A percentile compares a stretch with the other conserved stretches of the same genome.
These are phyloP conservation scores for Chlorophyllum brunneum DNA, from an alignment of 768 basidiomycete species.

Conservation along the genomic window DNA sequence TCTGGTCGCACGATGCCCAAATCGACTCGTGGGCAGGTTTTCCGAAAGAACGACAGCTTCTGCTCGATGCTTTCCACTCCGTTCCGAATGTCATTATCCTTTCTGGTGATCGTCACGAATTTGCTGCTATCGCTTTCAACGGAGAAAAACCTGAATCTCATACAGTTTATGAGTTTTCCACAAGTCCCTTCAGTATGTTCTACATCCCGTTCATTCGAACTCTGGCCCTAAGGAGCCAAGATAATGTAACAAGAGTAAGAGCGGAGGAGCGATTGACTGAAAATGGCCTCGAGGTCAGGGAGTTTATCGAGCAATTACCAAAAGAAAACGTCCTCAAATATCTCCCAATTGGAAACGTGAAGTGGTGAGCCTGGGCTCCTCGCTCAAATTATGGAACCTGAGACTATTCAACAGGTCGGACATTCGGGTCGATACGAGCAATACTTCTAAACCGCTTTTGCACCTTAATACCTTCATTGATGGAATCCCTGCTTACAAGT, in stretches of 20 bases:
- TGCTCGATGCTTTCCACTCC: constrained; percentile 55
- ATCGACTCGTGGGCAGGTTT: constrained; percentile 72
- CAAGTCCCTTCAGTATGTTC: constrained; percentile 69
- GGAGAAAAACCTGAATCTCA: constrained; percentile 30
- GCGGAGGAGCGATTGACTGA: constrained; percentile 25
- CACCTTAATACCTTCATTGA: constrained; percentile 58
- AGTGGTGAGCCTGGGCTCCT: constrained; percentile 42
- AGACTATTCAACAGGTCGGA: constrained; percentile 42
- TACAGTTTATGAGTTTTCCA: constrained; percentile 60
- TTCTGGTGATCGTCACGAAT: constrained; percentile 78
- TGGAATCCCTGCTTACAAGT: constrained; percentile 53
- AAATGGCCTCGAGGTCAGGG: constrained; percentile 21
- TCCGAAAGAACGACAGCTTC: constrained; percentile 49
- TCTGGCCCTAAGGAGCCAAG: constrained; percentile 40
- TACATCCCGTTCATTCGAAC: constrained; percentile 60
- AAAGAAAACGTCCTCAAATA: constrained; percentile 55
- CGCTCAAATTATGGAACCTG: background rate
- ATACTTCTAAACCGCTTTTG: constrained; percentile 46
- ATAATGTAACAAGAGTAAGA: constrained; percentile 32
- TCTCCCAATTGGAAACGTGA: constrained; percentile 60
- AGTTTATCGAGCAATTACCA: constrained; percentile 36
- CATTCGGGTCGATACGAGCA: constrained; percentile 65
- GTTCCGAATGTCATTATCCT: constrained; percentile 70
- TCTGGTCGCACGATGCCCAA: constrained; percentile 63
- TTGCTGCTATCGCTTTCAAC: constrained; percentile 65